phyloP scores from a whole-genome alignment of 306 rosid genomes.

The Ormosia emarginata region DNA sequence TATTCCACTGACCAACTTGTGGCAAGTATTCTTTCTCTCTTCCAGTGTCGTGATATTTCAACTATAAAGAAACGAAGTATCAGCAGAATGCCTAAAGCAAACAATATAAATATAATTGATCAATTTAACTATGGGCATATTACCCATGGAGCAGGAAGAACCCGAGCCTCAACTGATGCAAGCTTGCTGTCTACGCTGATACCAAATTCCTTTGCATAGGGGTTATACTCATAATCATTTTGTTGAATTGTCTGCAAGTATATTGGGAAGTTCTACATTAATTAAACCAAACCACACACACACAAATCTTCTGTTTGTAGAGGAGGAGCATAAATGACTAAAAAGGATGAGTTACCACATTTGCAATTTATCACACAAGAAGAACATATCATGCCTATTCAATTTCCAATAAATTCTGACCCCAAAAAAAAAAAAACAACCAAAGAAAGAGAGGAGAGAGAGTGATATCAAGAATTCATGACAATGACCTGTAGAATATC shows the following conservation, averaged over 20 bases:
- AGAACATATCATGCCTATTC: not conserved
- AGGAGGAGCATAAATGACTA: not conserved
- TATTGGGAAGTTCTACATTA: not conserved
- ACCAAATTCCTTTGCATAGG: slow-evolving; percentile 44
- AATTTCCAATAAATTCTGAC: not conserved
- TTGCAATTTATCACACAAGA: not conserved
- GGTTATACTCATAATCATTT: slow-evolving; percentile 39
- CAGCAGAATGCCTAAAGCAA: not conserved
- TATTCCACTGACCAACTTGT: slow-evolving; percentile 54
- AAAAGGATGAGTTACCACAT: not conserved
- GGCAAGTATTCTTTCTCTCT: slow-evolving; percentile 45
- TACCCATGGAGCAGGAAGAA: slow-evolving; percentile 57
- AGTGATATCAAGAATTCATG: slow-evolving; percentile 1
- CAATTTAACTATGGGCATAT: not conserved
- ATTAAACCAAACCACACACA: not conserved
- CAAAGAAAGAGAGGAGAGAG: not conserved
- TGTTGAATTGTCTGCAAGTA: slow-evolving; percentile 33
- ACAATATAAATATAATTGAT: not conserved
- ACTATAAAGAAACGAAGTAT: slow-evolving; percentile 13
- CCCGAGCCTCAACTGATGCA: slow-evolving; percentile 45
- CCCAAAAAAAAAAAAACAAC: not conserved
- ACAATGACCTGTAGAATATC: slow-evolving; percentile 41
- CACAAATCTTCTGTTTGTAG: not conserved
- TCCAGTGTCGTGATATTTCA: slow-evolving; percentile 45
- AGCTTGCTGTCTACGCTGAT: slow-evolving; percentile 41